A percentile compares a stretch with the other conserved stretches of the same genome.
Evolutionary conservation across 495 filamentous ascomycete species (phyloP).

Genomic region (Paragyromitra xinjiangensis): DNA sequence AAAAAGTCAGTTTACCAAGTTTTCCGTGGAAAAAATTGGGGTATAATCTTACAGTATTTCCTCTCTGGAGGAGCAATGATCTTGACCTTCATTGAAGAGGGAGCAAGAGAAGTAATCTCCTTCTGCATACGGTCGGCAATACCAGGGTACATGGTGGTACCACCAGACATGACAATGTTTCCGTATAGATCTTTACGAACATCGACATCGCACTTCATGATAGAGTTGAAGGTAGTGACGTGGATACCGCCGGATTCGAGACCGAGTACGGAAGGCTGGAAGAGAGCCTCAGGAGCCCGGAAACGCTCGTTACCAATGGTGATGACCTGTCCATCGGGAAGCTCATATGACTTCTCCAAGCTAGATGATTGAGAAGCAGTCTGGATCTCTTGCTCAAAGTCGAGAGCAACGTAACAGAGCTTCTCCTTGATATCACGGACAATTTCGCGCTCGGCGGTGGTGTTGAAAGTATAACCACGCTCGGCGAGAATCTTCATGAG

Average conservation of each 20-base stretch:
- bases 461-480: constrained; percentile 93
- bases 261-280: constrained; percentile 95
- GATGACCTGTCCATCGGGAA: constrained; percentile 99
- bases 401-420: constrained; percentile 86
- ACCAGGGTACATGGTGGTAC: constrained; percentile 97
- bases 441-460: constrained; percentile 97
- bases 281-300: constrained; percentile 95
- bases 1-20: constrained; percentile 38
- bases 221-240: constrained; percentile 95
- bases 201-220: constrained; percentile 96
- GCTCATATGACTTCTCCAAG: constrained; percentile 99
- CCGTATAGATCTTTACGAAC: constrained; percentile 91
- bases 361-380: constrained; percentile 96
- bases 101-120: constrained; percentile 99
- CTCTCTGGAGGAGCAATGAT: constrained; percentile 97
- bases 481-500: constrained; percentile 91
- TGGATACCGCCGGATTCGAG: constrained; percentile 97
- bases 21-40: background rate
- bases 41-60: constrained; percentile 85
- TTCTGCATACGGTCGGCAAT: constrained; percentile 99
- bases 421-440: constrained; percentile 97
- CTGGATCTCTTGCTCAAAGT: constrained; percentile 99
- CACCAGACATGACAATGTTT: constrained; percentile 96
- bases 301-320: constrained; percentile 97
- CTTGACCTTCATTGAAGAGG: constrained; percentile 98